These are phyloP conservation scores for Dioszegia hungarica DNA, from an alignment of 768 basidiomycete species.

Conservation along the genomic window DNA sequence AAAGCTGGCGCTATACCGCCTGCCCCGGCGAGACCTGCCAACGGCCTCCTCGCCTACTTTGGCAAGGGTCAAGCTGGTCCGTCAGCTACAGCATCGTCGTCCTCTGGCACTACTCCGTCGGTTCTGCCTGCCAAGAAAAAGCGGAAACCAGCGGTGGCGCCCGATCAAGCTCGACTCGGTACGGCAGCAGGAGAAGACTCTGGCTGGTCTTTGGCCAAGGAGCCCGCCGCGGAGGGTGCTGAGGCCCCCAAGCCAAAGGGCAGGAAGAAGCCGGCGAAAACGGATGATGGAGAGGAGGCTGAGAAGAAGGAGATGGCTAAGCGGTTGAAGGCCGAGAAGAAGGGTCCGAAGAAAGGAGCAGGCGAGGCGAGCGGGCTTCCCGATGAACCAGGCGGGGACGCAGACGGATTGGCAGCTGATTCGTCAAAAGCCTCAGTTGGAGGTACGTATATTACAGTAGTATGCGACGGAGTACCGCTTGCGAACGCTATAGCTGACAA, in stretches of 20 bases:
- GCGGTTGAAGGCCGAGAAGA: conserved; percentile 6
- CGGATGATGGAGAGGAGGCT: conserved; percentile 20
- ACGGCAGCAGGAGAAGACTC: background rate
- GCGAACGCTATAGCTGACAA: no score
- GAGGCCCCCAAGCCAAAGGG: background rate
- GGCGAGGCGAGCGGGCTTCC: no score
- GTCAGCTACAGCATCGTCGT: background rate
- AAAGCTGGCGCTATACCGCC: background rate
- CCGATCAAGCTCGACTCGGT: conserved; percentile 1
- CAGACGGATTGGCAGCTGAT: no score
- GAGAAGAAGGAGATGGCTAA: conserved; percentile 33
- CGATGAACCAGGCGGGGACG: no score
- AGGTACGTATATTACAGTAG: no score
- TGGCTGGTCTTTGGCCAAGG: background rate
- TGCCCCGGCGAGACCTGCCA: background rate
- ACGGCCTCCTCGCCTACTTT: conserved; percentile 4
- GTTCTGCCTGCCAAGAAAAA: background rate
- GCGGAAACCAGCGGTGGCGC: background rate
- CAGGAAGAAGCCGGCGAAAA: background rate
- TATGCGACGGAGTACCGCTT: no score
- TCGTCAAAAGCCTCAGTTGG: no score
- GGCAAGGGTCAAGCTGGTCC: background rate
- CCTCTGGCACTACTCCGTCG: background rate
- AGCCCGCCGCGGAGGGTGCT: background rate
- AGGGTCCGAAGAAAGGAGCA: background rate